Evolutionary conservation across 2,329 filamentous ascomycete genomes (phyloP).

Genomic region (Aspergillus sp.): DNA sequence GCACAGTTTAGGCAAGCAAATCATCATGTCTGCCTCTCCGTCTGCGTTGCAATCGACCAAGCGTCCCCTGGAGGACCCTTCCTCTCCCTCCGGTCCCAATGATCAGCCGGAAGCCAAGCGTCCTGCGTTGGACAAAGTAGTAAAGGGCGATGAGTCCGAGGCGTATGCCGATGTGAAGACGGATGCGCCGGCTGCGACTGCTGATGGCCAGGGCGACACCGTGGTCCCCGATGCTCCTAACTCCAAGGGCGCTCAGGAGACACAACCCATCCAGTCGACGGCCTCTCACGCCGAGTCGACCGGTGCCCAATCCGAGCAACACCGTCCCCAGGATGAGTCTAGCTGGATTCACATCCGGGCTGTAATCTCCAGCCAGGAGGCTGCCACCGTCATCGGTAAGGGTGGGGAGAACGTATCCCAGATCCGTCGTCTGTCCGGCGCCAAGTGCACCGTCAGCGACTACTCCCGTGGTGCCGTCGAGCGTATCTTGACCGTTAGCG

Average conservation of each 20-base stretch:
- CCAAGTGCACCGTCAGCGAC: constrained; percentile 98
- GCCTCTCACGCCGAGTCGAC: constrained; percentile 56
- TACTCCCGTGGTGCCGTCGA: constrained; percentile 97
- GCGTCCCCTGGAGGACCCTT: constrained; percentile 94
- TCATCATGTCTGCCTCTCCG: constrained; percentile 71
- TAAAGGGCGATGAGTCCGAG: constrained; percentile 61
- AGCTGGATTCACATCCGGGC: constrained; percentile 96
- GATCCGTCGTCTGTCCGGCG: constrained; percentile 90
- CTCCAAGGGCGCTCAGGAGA: constrained; percentile 54
- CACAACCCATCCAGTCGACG: constrained; percentile 62
- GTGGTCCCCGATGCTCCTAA: constrained; percentile 67
- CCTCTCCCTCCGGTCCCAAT: constrained; percentile 84
- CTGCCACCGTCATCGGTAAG: constrained; percentile 97
- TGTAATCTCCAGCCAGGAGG: constrained; percentile 95
- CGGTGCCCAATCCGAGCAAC: constrained; percentile 43
- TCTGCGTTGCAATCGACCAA: constrained; percentile 61
- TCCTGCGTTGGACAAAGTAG: constrained; percentile 88
- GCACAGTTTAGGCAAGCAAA: constrained; percentile 26
- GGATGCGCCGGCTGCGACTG: constrained; percentile 16
- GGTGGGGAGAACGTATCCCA: constrained; percentile 98
- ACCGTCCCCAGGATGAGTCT: constrained; percentile 77
- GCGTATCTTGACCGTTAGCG: constrained; percentile 95
- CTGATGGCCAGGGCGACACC: constrained; percentile 63
- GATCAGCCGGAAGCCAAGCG: constrained; percentile 98
- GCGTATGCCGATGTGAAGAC: constrained; percentile 33